phyloP scores from a whole-genome alignment of 2,329 filamentous ascomycete species.

The Mollisiaceae sp. region DNA sequence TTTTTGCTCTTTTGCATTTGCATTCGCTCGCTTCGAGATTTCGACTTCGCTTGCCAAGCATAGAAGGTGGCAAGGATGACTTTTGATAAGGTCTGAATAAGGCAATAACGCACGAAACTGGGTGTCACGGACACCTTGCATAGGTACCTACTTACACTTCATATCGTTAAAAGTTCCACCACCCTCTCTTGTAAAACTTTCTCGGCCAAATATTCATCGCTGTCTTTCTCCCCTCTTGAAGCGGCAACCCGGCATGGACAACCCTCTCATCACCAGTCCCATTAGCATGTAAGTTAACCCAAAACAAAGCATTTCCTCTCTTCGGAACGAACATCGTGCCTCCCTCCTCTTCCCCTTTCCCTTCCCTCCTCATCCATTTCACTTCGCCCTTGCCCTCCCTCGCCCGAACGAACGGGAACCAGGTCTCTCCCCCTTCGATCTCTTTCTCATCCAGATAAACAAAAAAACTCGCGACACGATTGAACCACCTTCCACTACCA shows the following conservation, averaged over 20 bases:
- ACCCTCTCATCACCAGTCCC: conserved; percentile 30
- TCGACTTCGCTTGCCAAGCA: background rate
- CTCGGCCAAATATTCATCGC: conserved; percentile 34
- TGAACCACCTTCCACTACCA: conserved; percentile 15
- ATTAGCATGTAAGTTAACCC: conserved; percentile 32
- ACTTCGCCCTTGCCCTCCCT: conserved; percentile 1
- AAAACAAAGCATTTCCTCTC: conserved; percentile 30
- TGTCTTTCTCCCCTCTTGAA: conserved; percentile 27
- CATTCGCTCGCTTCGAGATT: background rate
- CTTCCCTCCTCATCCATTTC: conserved; percentile 4
- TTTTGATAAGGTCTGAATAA: background rate
- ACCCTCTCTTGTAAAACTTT: conserved; percentile 15
- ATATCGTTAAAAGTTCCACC: background rate
- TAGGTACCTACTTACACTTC: no score
- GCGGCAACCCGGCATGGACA: conserved; percentile 27
- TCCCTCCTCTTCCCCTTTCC: conserved; percentile 14
- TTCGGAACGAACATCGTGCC: conserved; percentile 21
- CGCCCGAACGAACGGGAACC: conserved; percentile 27
- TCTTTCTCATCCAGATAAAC: conserved; percentile 25
- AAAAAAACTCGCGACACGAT: conserved; percentile 28
- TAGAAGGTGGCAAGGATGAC: background rate
- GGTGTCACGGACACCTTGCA: no score
- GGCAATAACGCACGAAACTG: background rate
- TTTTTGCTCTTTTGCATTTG: background rate
- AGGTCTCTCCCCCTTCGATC: conserved; percentile 25